Base-by-base conservation (phyloP, 2,329 filamentous ascomycete species). In the Fusarium pilosicola region DNA sequence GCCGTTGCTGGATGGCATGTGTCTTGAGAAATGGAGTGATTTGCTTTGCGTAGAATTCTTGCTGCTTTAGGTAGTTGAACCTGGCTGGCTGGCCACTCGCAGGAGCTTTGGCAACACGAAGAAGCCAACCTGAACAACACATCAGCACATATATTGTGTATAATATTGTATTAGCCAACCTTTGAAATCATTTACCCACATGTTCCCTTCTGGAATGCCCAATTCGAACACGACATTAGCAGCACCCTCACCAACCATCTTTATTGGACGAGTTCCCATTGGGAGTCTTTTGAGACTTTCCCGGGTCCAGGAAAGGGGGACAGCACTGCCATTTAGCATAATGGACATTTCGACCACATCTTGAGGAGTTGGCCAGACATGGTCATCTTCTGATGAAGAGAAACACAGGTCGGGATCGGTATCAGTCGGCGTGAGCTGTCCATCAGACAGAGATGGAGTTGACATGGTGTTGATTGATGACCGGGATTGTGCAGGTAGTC, bases 161-260 rank as follows among this genome's bases (percentile, higher is more conserved):
- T 58, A 20, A 24, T 26, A 38, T 48, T 13, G 60, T 74, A 36
- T 6, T 57, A 28, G 74, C 79, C 68, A 80, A 86, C 79, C 83
- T 78, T 77, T 82, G 74, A 81, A 81, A 68, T 79, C 74, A 11
- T 76, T 72, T 48, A 76, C 75, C 46, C 80, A 72, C 42, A 79
- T 70, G 60, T 80, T 74, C 64, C 76, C 76, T 65, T 81, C 76
- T 9, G 84, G 81, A 26, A 86, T 68, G 51, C 84, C 83, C 63
- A 93, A 86, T 74, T 87, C 87, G 78, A 93, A 95, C 71, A 95
- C 91, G 58, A 92, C 88, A 80, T 96, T 96, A 60, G 94, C 93
- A 30, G 92, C 91, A 30, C 93, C 94, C 81, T 96, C 93, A 32
- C 87, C 88, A 28, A 90, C 81, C 65, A 89, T 83, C 59, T 81